phyloP scores from a whole-genome alignment of 768 basidiomycete genomes.

The Russula earlei region DNA sequence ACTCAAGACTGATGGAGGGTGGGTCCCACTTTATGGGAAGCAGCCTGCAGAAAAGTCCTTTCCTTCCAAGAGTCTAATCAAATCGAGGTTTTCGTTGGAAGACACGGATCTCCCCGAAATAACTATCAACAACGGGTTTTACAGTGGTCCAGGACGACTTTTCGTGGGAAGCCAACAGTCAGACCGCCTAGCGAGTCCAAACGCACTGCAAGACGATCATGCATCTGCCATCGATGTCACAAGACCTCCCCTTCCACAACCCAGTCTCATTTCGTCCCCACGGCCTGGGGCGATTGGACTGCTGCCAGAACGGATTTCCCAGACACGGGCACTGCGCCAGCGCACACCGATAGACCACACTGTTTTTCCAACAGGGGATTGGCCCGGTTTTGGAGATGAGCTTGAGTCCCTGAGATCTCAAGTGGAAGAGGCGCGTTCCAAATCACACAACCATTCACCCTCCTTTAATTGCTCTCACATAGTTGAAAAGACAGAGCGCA shows the following conservation, averaged over 20 bases:
- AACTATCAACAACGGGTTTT: constrained; percentile 15
- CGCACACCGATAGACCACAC: not conserved
- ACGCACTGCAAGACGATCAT: not conserved
- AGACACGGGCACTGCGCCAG: not conserved
- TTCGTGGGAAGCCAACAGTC: constrained; percentile 7
- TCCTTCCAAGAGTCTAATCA: not conserved
- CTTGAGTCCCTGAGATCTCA: not conserved
- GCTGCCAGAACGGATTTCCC: not conserved
- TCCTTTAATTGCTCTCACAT: not conserved
- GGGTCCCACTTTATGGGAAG: constrained; percentile 2
- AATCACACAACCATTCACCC: too few relatives aligned
- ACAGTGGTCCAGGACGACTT: constrained; percentile 12
- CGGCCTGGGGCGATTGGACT: not conserved
- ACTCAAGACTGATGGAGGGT: constrained; percentile 12
- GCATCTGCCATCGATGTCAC: not conserved
- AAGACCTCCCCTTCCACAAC: not conserved
- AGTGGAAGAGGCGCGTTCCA: constrained; percentile 7
- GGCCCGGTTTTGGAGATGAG: not conserved
- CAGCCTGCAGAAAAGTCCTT: not conserved
- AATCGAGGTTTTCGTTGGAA: constrained; percentile 8
- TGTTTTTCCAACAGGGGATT: not conserved
- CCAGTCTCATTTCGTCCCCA: not conserved
- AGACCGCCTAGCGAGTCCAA: constrained; percentile 2
- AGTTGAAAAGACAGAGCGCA: constrained; percentile 10
- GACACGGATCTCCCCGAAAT: constrained; percentile 19